A percentile compares a stretch with the other conserved stretches of the same genome.
Evolutionary conservation across 2,329 filamentous ascomycete species (phyloP).

Genomic region (Trichophaea hybrida): DNA sequence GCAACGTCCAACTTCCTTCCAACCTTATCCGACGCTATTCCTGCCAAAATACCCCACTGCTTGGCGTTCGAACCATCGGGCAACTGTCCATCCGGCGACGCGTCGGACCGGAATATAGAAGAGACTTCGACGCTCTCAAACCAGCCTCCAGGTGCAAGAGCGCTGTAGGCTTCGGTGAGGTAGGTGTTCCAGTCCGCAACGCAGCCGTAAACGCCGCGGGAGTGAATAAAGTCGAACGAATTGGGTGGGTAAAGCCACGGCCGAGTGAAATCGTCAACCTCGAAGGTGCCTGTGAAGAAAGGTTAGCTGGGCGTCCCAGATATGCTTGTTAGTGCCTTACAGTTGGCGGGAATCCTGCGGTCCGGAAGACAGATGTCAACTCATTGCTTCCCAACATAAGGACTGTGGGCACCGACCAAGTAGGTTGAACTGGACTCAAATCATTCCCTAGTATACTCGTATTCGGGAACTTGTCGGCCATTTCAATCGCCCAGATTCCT

Average conservation of each 20-base stretch:
- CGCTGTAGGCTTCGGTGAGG: slow-evolving; percentile 22
- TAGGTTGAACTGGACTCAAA: slow-evolving; percentile 27
- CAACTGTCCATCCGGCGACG: slow-evolving; percentile 11
- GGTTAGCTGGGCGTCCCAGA: slow-evolving; percentile 18
- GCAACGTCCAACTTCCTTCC: slow-evolving; percentile 21
- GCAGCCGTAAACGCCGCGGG: slow-evolving; percentile 27
- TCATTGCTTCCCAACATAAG: not conserved
- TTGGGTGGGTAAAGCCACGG: slow-evolving; percentile 27
- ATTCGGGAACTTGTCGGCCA: slow-evolving; percentile 24
- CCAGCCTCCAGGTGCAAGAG: slow-evolving; percentile 40
- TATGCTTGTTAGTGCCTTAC: not conserved
- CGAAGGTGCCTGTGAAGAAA: slow-evolving; percentile 19
- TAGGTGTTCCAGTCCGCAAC: slow-evolving; percentile 26
- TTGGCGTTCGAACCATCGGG: slow-evolving; percentile 7
- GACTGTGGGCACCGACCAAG: slow-evolving; percentile 13
- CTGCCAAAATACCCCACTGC: slow-evolving; percentile 18
- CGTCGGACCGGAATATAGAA: slow-evolving; percentile 6
- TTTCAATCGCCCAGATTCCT: slow-evolving; percentile 31
- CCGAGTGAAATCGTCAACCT: slow-evolving; percentile 30
- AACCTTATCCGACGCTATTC: slow-evolving; percentile 11
- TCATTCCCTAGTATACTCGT: slow-evolving; percentile 24
- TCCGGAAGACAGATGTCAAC: not conserved
- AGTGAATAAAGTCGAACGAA: slow-evolving; percentile 29
- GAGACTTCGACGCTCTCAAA: slow-evolving; percentile 27
- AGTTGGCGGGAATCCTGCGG: slow-evolving; percentile 10